Base-by-base conservation (phyloP, 2,329 filamentous ascomycete genomes). In the Huntiella omanensis region DNA sequence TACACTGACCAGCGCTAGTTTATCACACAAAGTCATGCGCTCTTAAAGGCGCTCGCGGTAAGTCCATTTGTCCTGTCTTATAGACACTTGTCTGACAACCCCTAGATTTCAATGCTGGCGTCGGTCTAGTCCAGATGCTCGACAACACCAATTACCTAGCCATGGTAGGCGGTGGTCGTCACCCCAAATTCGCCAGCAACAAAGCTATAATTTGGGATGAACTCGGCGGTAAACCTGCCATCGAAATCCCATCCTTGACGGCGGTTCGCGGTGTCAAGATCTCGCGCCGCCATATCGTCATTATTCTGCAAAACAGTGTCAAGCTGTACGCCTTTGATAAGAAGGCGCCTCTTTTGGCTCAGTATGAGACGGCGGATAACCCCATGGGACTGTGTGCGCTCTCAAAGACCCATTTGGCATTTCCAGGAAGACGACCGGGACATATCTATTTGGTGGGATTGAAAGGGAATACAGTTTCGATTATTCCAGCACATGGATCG, bases 181-280 rank as follows among this genome's bases (percentile, higher is more conserved):
- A 78, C 49, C 85, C 87, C 45, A 88, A 88, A 57, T 91, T 85
- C 55, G 78, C 85, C 11, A 80, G 81, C 58, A 92, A 87, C 62
- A 93, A 92, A 75, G 71, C 87, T 42, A 77, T 92, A 53, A 83
- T 96, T 55, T 96, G 87, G 87, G 87, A 98, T 60, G 85, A 93
- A 55, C 70, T 75, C 50, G 83, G 82, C 53, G 76, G 80, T 51
- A 81, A 79, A 53, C 62, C 68, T 6, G 76, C 80, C 5, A 70
- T 83, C 11, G 80, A 87, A 52, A 82, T 96, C 54, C 80, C 88
- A 48, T 80, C 87, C 51, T 73, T 83, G 49, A 86, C 83, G 15
- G 75, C 82, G 1, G 76, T 96, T 17, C 74, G 86, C 12, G 82
- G 85, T 35, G 75, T 94, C 22, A 78, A 83, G 53, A 66, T 96